Percentiles rank a stretch among this genome's conserved stretches.
phyloP scores from a whole-genome alignment of 345 rosid genomes.

The Zanthoxylum bungeanum region DNA sequence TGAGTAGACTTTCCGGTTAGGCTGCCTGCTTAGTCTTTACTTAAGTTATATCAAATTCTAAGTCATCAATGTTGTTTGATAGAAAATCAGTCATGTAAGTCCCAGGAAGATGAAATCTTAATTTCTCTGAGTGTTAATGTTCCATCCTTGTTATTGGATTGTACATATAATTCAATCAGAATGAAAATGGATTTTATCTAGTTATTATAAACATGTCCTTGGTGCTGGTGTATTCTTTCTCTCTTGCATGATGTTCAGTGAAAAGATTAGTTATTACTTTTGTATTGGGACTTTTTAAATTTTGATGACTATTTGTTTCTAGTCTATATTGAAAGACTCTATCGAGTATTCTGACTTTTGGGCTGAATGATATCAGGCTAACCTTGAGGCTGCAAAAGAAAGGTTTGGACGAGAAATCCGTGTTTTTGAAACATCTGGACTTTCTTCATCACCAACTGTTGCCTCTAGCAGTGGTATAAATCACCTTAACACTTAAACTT shows the following conservation, averaged over 20 bases:
- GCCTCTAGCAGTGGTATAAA: constrained; percentile 40
- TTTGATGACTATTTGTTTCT: neutral
- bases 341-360: neutral
- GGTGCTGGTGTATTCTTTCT: neutral
- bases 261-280: neutral
- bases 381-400: constrained; percentile 56
- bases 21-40: neutral
- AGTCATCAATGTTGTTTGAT: neutral
- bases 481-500: neutral
- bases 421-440: constrained; percentile 64
- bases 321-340: neutral
- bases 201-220: neutral
- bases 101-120: neutral
- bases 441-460: constrained; percentile 38
- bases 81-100: neutral
- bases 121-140: neutral
- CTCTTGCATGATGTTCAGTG: constrained; percentile 2
- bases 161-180: neutral
- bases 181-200: neutral
- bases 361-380: constrained; percentile 42
- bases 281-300: neutral
- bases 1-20: neutral
- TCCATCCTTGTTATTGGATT: neutral
- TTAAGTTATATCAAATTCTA: neutral
- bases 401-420: constrained; percentile 70